phyloP scores from a whole-genome alignment of 306 rosid genomes.

The Cicer judaicum region DNA sequence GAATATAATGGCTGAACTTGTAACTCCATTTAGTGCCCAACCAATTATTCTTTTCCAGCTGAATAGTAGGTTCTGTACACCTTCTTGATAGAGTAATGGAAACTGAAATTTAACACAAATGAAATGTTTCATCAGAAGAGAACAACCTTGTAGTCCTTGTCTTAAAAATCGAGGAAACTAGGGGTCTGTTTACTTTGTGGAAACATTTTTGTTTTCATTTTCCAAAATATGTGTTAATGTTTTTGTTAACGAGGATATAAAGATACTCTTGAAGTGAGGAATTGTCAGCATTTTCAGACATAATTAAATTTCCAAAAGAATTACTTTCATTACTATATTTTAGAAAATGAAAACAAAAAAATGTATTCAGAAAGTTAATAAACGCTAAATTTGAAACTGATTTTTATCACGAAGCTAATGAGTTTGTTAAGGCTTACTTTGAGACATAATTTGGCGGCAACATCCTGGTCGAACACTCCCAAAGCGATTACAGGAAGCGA shows the following conservation, averaged over 20 bases:
- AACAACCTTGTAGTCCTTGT: neutral
- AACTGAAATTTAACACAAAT: slow-evolving; percentile 60
- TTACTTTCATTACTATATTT: no score
- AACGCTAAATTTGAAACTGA: neutral
- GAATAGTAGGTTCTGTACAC: slow-evolving; percentile 81
- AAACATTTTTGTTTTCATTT: no score
- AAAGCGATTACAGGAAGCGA: slow-evolving; percentile 97
- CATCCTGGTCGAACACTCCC: slow-evolving; percentile 97
- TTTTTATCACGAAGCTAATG: slow-evolving; percentile 5
- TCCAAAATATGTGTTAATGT: no score
- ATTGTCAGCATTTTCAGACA: neutral
- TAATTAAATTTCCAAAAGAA: no score
- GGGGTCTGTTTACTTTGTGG: no score
- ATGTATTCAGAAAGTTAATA: no score
- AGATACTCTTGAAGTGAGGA: no score
- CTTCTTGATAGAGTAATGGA: slow-evolving; percentile 94
- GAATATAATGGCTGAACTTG: slow-evolving; percentile 68
- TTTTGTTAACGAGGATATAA: no score
- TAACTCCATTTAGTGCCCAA: slow-evolving; percentile 76
- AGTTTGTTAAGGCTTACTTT: slow-evolving; percentile 60
- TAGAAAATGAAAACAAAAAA: no score
- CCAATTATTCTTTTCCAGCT: slow-evolving; percentile 83
- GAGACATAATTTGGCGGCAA: slow-evolving; percentile 73
- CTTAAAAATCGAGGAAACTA: neutral
- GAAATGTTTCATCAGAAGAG: slow-evolving; percentile 38